phyloP scores from a whole-genome alignment of 176 grass and related monocot genomes.

The Olyra latifolia region DNA sequence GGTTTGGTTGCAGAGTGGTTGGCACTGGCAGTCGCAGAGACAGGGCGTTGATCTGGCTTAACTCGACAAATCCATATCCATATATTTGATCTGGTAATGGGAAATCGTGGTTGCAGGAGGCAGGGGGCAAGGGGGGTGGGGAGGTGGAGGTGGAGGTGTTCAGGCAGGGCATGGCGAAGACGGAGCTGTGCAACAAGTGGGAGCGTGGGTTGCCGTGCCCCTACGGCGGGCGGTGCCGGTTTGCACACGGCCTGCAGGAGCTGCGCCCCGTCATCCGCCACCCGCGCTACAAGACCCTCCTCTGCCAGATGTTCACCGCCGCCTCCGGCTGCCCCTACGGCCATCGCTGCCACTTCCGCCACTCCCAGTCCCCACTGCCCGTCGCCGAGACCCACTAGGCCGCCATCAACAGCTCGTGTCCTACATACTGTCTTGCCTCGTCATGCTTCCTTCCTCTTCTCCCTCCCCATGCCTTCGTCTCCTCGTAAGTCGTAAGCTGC shows the following conservation, averaged over 20 bases:
- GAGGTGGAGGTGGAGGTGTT: conserved; percentile 71
- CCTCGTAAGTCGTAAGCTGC: background rate
- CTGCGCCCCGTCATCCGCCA: conserved; percentile 82
- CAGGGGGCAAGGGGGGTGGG: conserved; percentile 38
- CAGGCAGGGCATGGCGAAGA: conserved; percentile 68
- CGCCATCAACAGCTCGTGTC: conserved; percentile 1
- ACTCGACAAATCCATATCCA: background rate
- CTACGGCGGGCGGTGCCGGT: conserved; percentile 64
- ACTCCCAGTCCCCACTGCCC: conserved; percentile 31
- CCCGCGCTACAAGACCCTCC: conserved; percentile 81
- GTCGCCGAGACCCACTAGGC: conserved; percentile 23
- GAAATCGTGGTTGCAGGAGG: conserved; percentile 30
- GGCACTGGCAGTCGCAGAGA: background rate
- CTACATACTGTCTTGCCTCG: background rate
- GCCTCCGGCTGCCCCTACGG: conserved; percentile 72
- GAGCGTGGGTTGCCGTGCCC: conserved; percentile 43
- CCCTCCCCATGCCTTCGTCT: background rate
- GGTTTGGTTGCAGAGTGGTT: background rate
- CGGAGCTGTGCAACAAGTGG: conserved; percentile 96
- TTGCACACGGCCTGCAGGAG: conserved; percentile 77
- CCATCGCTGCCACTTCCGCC: conserved; percentile 82
- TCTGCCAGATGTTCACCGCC: conserved; percentile 59
- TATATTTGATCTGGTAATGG: background rate
- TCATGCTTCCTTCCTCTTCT: background rate
- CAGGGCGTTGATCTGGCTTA: background rate